phyloP scores from a whole-genome alignment of 805 yeast genomes.

The Cyberlindnera euphorbiae region DNA sequence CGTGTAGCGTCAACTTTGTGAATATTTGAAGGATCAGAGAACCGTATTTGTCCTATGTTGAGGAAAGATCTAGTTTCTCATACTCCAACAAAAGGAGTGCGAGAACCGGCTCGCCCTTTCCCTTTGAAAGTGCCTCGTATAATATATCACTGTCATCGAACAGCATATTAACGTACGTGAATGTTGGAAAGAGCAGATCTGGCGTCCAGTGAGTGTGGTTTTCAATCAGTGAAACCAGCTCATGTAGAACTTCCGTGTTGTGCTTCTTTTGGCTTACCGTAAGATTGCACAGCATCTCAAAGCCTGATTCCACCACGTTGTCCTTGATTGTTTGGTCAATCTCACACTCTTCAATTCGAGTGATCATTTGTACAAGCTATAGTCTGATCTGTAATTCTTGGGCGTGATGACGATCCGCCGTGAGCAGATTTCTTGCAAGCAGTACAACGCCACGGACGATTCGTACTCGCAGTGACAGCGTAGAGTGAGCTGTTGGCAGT shows the following conservation, averaged over 20 bases:
- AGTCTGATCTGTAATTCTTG: constrained; percentile 16
- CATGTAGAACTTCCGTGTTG: constrained; percentile 6
- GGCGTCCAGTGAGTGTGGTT: constrained; percentile 1
- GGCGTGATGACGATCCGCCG: constrained; percentile 28
- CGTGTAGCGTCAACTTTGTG: constrained; percentile 28
- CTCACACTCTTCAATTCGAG: background rate
- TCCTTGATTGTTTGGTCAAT: background rate
- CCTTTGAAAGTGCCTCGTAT: constrained; percentile 18
- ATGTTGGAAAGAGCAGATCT: constrained; percentile 9
- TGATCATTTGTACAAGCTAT: constrained; percentile 1
- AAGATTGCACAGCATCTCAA: constrained; percentile 20
- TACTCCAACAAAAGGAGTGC: constrained; percentile 11
- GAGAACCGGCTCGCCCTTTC: constrained; percentile 16
- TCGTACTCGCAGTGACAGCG: background rate
- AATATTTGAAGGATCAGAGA: constrained; percentile 26
- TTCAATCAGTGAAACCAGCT: constrained; percentile 8
- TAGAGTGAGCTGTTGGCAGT: constrained; percentile 1
- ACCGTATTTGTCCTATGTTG: too few relatives aligned
- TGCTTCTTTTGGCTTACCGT: constrained; percentile 9
- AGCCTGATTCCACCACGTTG: constrained; percentile 3
- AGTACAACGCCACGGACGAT: constrained; percentile 42
- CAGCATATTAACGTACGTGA: constrained; percentile 13
- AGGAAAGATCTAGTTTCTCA: constrained; percentile 18
- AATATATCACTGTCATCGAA: constrained; percentile 16
- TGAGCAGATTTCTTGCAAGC: constrained; percentile 44